Evolutionary conservation across 306 rosid species (phyloP), one percentile per base, ranked within the genome.

Genomic region (Vachellia collinsii): DNA sequence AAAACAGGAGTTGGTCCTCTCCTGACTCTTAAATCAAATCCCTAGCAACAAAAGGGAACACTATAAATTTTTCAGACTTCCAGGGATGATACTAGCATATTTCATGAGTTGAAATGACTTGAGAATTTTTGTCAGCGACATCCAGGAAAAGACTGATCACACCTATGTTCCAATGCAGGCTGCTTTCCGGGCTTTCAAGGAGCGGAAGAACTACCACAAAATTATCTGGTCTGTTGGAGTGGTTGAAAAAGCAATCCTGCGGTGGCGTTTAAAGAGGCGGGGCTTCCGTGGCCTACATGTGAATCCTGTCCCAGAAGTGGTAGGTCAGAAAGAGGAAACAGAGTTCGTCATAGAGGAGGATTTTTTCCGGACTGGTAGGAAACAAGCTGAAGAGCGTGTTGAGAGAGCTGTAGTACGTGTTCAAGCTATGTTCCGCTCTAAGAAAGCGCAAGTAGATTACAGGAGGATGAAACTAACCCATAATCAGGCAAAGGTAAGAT

Each of bases 391-490:
- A 84, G 93, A 92, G 38, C 99, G 97, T 17, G 79, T 92, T 54
- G 97, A 88, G 84, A 92, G 87, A 84, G 83, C 97, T 56, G 93
- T 96, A 16, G 83, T 87, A 17, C 88, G 93, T 3, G 98, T 96
- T 66, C 97, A 96, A 86, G 85, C 94, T 39, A 82, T 96, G 99
- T 93, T 96, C 85, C 97, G 94, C 56, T 96, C 99, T 3, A 93
- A 85, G 85, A 88, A 96, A 87, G 99, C 94, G 16, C 99, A 93
- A 82, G 85, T 84, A 85, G 97, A 96, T n/a, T 96, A 96, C 81
- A 88, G 92, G 62, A 88, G 92, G 82, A 90, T 96, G 97, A 96
- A 92, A 87, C 59, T 96, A 70, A 74, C 98, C 59, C 95, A 87
- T 70, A 11, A 62, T 71, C 84, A 89, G 89, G 97, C 93, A 71